Evolutionary conservation across 2,329 filamentous ascomycete species (phyloP).

Genomic region (Fusarium pilosicola): DNA sequence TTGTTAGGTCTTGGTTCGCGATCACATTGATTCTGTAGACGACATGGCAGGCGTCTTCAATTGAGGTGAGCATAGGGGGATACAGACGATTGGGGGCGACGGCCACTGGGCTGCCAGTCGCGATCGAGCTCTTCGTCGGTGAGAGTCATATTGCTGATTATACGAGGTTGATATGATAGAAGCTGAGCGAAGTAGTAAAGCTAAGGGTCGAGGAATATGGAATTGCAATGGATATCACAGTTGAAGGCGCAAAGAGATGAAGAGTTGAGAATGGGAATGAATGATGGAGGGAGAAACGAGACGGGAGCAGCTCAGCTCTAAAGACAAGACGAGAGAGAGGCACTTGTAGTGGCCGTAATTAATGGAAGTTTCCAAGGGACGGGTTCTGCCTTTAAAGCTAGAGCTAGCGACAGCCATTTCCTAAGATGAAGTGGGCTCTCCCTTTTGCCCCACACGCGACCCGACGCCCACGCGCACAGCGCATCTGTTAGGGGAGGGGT

Average conservation of each 20-base stretch:
- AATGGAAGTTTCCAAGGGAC: conserved; percentile 34
- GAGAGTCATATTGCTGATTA: conserved; percentile 44
- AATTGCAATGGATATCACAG: conserved; percentile 6
- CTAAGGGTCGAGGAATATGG: not conserved
- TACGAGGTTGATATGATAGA: not conserved
- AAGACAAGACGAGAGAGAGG: not conserved
- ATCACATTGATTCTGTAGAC: conserved; percentile 22
- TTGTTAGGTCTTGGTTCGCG: conserved; percentile 21
- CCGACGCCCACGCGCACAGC: conserved; percentile 17
- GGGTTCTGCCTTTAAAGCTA: conserved; percentile 25
- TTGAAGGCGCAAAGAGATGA: not conserved
- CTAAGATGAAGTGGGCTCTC: conserved; percentile 1
- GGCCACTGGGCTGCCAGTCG: conserved; percentile 82
- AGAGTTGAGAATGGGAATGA: not conserved
- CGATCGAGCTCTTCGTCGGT: conserved; percentile 77
- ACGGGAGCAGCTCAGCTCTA: conserved; percentile 21
- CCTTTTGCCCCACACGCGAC: conserved; percentile 21
- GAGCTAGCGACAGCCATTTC: not conserved
- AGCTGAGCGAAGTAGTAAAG: not conserved
- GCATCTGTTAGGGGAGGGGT: conserved; percentile 21
- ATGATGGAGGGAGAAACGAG: not conserved
- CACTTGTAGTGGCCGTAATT: conserved; percentile 21
- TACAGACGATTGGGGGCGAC: conserved; percentile 85
- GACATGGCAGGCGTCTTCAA: conserved; percentile 49
- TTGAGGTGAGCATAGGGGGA: conserved; percentile 60